Conservation (phyloP, 768 basidiomycete genomes). For the Stropharia rugosoannulata region DNA sequence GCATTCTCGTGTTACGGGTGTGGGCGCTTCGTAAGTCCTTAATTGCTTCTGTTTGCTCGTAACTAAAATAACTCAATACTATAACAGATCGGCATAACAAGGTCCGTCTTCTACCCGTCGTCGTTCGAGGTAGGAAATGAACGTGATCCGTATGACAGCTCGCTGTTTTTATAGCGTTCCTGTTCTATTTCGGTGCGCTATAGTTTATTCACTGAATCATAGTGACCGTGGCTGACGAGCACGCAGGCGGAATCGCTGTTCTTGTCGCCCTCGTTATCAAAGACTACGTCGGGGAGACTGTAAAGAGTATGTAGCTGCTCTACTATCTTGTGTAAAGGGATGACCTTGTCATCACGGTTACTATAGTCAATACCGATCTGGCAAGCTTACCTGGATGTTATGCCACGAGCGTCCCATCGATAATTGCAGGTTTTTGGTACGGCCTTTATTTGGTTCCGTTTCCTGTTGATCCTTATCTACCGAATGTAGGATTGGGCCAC, state of each 20-base stretch:
- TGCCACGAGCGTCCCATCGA: slow-evolving; percentile 24
- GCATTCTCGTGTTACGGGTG: slow-evolving; percentile 24
- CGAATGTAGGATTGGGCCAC: slow-evolving; percentile 19
- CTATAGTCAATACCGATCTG: slow-evolving; percentile 18
- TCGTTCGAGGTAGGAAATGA: neutral
- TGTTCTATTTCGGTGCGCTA: slow-evolving; percentile 24
- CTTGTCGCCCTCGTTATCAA: slow-evolving; percentile 23
- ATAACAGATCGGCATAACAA: slow-evolving; percentile 16
- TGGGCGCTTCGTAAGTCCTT: slow-evolving; percentile 26
- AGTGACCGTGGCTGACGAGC: neutral
- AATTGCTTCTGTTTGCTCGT: neutral
- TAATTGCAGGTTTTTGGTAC: slow-evolving; percentile 28
- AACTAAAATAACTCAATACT: neutral
- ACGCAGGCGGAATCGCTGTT: slow-evolving; percentile 21
- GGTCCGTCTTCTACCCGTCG: neutral
- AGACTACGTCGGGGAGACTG: slow-evolving; percentile 25
- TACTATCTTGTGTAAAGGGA: neutral
- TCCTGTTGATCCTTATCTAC: neutral
- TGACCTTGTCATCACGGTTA: neutral
- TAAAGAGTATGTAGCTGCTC: slow-evolving; percentile 18
- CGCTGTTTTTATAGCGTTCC: slow-evolving; percentile 15
- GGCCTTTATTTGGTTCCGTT: neutral
- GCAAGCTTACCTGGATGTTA: slow-evolving; percentile 28
- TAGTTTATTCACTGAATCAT: neutral
- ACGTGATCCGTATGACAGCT: slow-evolving; percentile 3